These are phyloP conservation scores for Macrophomina tecta DNA, from an alignment of 2,329 filamentous ascomycete genomes.

Conservation along the genomic window DNA sequence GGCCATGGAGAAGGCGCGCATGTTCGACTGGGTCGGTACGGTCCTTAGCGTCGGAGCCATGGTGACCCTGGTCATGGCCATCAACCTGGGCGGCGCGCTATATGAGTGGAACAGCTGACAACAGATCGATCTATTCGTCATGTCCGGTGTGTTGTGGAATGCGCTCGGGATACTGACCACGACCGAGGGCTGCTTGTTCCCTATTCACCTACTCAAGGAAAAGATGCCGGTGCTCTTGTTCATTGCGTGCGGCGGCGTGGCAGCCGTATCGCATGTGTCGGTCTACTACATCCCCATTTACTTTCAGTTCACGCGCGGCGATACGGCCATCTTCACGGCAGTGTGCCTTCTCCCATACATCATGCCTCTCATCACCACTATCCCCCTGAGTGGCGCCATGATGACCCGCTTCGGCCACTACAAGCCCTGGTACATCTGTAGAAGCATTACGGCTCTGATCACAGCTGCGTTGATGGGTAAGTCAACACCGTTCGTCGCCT, in stretches of 20 bases:
- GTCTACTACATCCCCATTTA: constrained; percentile 38
- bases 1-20: constrained; percentile 12
- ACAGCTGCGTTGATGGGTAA: constrained; percentile 31
- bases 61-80: constrained; percentile 52
- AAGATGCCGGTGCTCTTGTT: constrained; percentile 45
- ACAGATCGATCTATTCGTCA: constrained; percentile 54
- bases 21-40: constrained; percentile 46
- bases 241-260: constrained; percentile 43
- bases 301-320: constrained; percentile 37
- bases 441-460: constrained; percentile 27
- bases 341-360: constrained; percentile 38
- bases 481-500: background rate
- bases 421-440: constrained; percentile 35
- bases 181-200: constrained; percentile 54
- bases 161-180: constrained; percentile 55
- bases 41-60: constrained; percentile 53
- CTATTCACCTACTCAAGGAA: constrained; percentile 52
- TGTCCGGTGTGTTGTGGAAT: constrained; percentile 51
- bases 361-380: constrained; percentile 30
- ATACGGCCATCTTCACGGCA: constrained; percentile 33
- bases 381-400: constrained; percentile 33
- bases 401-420: constrained; percentile 34
- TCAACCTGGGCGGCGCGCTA: constrained; percentile 58
- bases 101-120: constrained; percentile 55
- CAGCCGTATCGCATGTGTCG: constrained; percentile 6